These are phyloP conservation scores for Aspergillus neoniger DNA, from an alignment of 2,329 filamentous ascomycete genomes.

Conservation along the genomic window DNA sequence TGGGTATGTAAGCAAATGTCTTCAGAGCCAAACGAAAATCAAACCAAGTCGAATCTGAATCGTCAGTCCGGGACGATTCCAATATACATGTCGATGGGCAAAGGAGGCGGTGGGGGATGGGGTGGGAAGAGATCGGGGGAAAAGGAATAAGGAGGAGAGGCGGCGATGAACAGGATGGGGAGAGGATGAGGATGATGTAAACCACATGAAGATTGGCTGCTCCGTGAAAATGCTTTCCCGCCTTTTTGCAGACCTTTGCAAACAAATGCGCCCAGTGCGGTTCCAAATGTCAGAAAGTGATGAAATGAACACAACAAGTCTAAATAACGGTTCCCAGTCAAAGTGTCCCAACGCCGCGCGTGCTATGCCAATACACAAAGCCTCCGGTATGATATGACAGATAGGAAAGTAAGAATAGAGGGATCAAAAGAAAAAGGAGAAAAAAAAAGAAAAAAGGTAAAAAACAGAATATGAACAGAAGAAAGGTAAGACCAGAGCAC, in stretches of 20 bases:
- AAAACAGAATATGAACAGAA: conserved; percentile 22
- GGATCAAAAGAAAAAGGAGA: conserved; percentile 20
- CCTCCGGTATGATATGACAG: conserved; percentile 23
- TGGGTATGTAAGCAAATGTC: conserved; percentile 31
- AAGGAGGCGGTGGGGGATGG: background rate
- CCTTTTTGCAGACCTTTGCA: conserved; percentile 34
- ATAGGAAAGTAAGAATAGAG: conserved; percentile 27
- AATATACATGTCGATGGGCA: conserved; percentile 25
- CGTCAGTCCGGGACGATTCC: conserved; percentile 28
- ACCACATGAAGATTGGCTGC: conserved; percentile 28
- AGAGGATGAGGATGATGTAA: conserved; percentile 18
- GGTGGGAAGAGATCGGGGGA: background rate
- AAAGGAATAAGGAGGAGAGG: conserved; percentile 1
- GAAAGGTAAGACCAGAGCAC: conserved; percentile 11
- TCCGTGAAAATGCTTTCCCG: conserved; percentile 36
- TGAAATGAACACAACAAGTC: conserved; percentile 33
- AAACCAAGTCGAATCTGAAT: conserved; percentile 18
- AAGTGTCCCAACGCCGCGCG: conserved; percentile 37
- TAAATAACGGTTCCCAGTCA: conserved; percentile 25
- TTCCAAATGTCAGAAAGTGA: conserved; percentile 29
- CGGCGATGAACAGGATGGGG: conserved; percentile 14
- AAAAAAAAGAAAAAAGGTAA: conserved; percentile 22
- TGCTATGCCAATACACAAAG: conserved; percentile 40
- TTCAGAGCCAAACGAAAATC: conserved; percentile 27
- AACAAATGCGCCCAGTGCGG: conserved; percentile 38